Conservation (phyloP, 306 rosid species). For the Dalbergia oliveri region DNA sequence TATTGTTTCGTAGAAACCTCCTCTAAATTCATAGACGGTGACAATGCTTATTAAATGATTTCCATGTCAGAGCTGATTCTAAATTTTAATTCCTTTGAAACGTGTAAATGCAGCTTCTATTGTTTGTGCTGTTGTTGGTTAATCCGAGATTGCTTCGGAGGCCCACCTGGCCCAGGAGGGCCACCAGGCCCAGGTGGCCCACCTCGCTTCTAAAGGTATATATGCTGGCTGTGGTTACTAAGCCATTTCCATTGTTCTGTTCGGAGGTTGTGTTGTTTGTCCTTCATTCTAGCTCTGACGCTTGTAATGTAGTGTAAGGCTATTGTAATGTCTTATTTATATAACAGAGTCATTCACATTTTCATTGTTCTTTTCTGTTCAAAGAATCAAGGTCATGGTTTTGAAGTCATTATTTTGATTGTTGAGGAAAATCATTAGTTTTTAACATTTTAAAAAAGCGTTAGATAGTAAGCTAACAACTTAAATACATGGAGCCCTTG, state of each 20-base stretch:
- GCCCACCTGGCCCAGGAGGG: constrained; percentile 54
- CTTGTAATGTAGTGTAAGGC: not conserved
- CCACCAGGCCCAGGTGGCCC: constrained; percentile 31
- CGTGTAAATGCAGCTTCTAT: constrained; percentile 57
- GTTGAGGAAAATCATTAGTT: too few relatives aligned
- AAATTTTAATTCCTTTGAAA: not conserved
- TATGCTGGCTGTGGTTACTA: too few relatives aligned
- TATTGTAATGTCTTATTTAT: not conserved
- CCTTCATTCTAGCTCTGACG: not conserved
- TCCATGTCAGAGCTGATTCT: not conserved
- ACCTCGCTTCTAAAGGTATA: not conserved
- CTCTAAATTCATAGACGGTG: not conserved
- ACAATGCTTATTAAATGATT: not conserved
- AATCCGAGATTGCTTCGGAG: constrained; percentile 73
- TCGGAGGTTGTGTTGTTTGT: too few relatives aligned
- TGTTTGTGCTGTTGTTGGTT: constrained; percentile 86
- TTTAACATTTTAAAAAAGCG: too few relatives aligned
- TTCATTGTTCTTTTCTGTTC: not conserved
- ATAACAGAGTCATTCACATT: not conserved
- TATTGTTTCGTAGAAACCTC: not conserved
- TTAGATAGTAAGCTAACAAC: too few relatives aligned
- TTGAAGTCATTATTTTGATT: too few relatives aligned
- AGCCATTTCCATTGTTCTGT: too few relatives aligned
- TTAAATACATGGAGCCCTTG: too few relatives aligned
- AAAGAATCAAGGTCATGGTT: not conserved